Base-by-base conservation (phyloP, 768 basidiomycete genomes). In the Naganishia antarctica region DNA sequence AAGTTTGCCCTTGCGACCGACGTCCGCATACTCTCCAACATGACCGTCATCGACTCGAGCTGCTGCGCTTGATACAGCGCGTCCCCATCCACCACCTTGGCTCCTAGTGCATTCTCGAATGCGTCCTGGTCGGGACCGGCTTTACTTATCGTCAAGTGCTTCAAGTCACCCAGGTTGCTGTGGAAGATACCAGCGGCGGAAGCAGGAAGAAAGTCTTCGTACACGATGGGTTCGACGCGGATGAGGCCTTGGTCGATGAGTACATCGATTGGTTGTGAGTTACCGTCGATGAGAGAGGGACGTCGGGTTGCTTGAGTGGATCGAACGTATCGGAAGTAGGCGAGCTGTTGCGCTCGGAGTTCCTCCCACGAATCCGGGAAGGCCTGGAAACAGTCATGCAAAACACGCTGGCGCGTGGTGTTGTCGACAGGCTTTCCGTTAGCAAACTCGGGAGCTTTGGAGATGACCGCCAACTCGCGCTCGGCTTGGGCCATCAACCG, bases 201-300 rank as follows among this genome's bases (percentile, higher is more conserved):
- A n/a, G 73, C 74, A 3, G 74, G 74, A 18, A 76, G 65, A 67
- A 76, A 76, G 43, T 74, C 74, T 60, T 76, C 74, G 44, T 76
- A 76, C 6, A 69, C 66, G 9, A 76, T 68, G 13, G 71, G 71
- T 32, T 68, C 66, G 40, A 44, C 66, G 0, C 51, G 58, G 21
- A 75, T 65, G 7, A 49, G 51, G 0, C 74, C 72, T 1, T 60
- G 28, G 2, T 47, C 37, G 26, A 75, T 59, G 16, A 73, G 69
- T 26, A 66, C 61, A 21, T 73, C 70, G 18, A 73, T 34, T 3
- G 65, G 53, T 13, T 63, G 51, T 2, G 49, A 31, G 50, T 43
- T 63, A 3, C 50, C 53, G 37, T 60, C 49, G 18, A 50, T 37
- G 21, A 34, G 48, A 25, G 29, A 48, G 21, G 26, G 62, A 40